A percentile compares a stretch with the other conserved stretches of the same genome.
phyloP scores from a whole-genome alignment of 2,329 filamentous ascomycete genomes.

The Alternaria arborescens region DNA sequence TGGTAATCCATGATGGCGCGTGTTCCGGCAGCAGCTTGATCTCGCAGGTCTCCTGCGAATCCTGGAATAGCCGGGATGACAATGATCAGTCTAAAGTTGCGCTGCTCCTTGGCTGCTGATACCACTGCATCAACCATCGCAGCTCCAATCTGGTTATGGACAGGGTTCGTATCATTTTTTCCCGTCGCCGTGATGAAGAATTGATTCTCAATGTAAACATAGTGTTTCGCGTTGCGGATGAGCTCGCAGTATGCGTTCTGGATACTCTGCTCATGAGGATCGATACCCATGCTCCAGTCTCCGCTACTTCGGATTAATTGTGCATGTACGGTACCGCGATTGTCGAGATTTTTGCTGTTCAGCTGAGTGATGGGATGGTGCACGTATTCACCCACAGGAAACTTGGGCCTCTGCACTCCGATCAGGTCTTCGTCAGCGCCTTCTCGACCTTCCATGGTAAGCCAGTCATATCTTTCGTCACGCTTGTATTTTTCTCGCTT shows the following conservation, averaged over 20 bases:
- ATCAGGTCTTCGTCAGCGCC: slow-evolving; percentile 84
- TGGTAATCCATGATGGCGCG: slow-evolving; percentile 97
- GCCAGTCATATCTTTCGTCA: slow-evolving; percentile 82
- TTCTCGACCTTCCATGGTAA: slow-evolving; percentile 77
- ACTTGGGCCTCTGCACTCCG: slow-evolving; percentile 86
- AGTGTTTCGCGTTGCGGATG: slow-evolving; percentile 88
- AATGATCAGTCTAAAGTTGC: slow-evolving; percentile 91
- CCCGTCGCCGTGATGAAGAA: slow-evolving; percentile 92
- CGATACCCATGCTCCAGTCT: slow-evolving; percentile 93
- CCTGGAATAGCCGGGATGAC: slow-evolving; percentile 91
- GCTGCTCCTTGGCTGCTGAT: slow-evolving; percentile 77
- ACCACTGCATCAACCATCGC: slow-evolving; percentile 93
- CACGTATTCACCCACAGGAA: slow-evolving; percentile 87
- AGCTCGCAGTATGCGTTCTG: slow-evolving; percentile 87
- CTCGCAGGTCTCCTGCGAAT: slow-evolving; percentile 88
- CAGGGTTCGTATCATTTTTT: slow-evolving; percentile 77
- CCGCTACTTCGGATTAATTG: slow-evolving; percentile 89
- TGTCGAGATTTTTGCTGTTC: slow-evolving; percentile 66
- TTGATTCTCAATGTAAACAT: slow-evolving; percentile 97
- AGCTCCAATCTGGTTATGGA: slow-evolving; percentile 86
- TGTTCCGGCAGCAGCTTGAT: slow-evolving; percentile 84
- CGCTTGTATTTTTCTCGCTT: slow-evolving; percentile 99
- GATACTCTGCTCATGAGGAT: slow-evolving; percentile 79
- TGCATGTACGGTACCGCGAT: slow-evolving; percentile 77
- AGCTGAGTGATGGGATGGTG: slow-evolving; percentile 79